Percentiles rank a stretch among this genome's conserved stretches.
Evolutionary conservation across 768 basidiomycete genomes (phyloP).

Genomic region (Leucocoprinus leucothites): DNA sequence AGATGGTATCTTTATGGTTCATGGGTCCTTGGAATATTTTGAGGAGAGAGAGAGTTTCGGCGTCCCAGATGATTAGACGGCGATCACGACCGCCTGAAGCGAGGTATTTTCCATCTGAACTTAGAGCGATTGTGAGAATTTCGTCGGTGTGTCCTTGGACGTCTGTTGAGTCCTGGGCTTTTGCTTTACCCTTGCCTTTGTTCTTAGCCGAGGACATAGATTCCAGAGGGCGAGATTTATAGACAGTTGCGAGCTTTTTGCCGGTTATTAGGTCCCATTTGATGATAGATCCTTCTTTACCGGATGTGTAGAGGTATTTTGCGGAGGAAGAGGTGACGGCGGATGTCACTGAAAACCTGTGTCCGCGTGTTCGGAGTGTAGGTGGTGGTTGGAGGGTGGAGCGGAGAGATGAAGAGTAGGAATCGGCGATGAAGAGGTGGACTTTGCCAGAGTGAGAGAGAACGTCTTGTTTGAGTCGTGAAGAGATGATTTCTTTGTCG

Average conservation of each 20-base stretch:
- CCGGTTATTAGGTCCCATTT: conserved; percentile 76
- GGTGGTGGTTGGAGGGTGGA: too few species aligned
- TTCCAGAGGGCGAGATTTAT: conserved; percentile 49
- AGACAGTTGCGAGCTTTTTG: conserved; percentile 52
- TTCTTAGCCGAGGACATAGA: neutral
- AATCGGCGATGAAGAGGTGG: conserved; percentile 75
- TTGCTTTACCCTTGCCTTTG: conserved; percentile 58
- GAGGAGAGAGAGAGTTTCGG: too few species aligned
- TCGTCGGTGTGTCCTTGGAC: conserved; percentile 91
- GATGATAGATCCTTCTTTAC: too few species aligned
- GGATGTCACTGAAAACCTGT: conserved; percentile 78
- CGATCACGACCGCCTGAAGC: too few species aligned
- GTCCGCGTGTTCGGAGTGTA: conserved; percentile 63
- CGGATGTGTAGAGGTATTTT: conserved; percentile 77
- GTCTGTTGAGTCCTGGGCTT: conserved; percentile 37
- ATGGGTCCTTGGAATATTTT: too few species aligned
- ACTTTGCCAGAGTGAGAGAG: conserved; percentile 86
- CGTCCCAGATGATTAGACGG: too few species aligned
- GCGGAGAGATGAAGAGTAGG: conserved; percentile 41
- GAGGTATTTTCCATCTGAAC: conserved; percentile 81
- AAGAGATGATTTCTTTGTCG: conserved; percentile 88
- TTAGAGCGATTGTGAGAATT: conserved; percentile 79
- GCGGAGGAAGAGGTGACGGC: conserved; percentile 75
- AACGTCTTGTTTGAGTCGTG: conserved; percentile 90
- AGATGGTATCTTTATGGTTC: too few species aligned